Evolutionary conservation across 169 alveolate genomes (phyloP).

Genomic region (Babesia ovata): DNA sequence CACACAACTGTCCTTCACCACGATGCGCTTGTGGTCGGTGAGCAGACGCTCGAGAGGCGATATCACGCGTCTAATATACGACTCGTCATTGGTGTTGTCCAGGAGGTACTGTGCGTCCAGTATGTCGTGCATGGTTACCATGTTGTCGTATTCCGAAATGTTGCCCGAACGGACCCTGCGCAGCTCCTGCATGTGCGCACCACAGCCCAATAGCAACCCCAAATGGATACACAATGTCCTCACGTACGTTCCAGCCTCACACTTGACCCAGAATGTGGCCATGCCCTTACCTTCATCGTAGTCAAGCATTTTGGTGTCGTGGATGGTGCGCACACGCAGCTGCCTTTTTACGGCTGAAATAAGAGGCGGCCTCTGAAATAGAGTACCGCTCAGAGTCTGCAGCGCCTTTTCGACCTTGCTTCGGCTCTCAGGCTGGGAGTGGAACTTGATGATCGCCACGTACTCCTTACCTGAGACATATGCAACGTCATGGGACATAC

Average conservation of each 20-base stretch:
- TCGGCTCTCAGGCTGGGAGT: constrained; percentile 86
- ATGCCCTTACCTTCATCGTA: constrained; percentile 93
- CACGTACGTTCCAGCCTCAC: constrained; percentile 99
- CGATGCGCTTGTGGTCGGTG: constrained; percentile 94
- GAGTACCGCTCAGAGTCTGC: constrained; percentile 95
- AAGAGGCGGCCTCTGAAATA: constrained; percentile 99
- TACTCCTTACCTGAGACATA: constrained; percentile 90
- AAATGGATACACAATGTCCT: constrained; percentile 99
- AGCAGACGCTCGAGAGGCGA: constrained; percentile 97
- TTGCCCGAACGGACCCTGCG: constrained; percentile 98
- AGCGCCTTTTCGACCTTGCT: constrained; percentile 77
- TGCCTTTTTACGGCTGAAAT: constrained; percentile 99
- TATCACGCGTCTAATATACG: constrained; percentile 94
- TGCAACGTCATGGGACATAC: not conserved
- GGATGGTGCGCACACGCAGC: constrained; percentile 97
- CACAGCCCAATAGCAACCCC: constrained; percentile 97
- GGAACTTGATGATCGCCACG: constrained; percentile 96
- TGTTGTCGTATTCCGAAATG: constrained; percentile 94
- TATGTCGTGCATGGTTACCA: constrained; percentile 99
- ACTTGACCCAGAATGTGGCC: constrained; percentile 98
- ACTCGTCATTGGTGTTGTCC: constrained; percentile 94
- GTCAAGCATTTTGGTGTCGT: constrained; percentile 96
- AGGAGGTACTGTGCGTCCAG: constrained; percentile 95
- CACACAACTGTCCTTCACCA: constrained; percentile 98
- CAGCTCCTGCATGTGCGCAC: constrained; percentile 99